Evolutionary conservation across 2,329 filamentous ascomycete genomes (phyloP).

Genomic region (Calonectria pseudoturangicola): DNA sequence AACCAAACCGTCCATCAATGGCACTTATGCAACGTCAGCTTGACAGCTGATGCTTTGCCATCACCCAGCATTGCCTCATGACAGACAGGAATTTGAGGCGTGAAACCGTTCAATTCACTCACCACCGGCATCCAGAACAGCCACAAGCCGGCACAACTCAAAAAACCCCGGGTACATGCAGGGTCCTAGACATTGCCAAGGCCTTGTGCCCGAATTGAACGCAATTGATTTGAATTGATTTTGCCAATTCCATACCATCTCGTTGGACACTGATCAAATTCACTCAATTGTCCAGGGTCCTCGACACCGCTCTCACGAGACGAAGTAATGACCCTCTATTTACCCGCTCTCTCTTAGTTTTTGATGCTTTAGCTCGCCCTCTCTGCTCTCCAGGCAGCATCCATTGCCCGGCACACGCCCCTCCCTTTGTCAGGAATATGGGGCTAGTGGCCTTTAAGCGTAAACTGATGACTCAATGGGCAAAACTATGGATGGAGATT

Average conservation of each 20-base stretch:
- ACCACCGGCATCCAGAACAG: slow-evolving; percentile 19
- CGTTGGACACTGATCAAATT: slow-evolving; percentile 18
- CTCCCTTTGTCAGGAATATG: slow-evolving; percentile 22
- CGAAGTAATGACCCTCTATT: slow-evolving; percentile 38
- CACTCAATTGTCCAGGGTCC: slow-evolving; percentile 17
- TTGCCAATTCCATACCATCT: neutral
- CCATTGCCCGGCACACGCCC: slow-evolving; percentile 14
- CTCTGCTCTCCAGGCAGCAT: slow-evolving; percentile 32
- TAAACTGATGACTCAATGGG: slow-evolving; percentile 29
- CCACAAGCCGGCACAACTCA: slow-evolving; percentile 29
- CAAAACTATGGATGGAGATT: slow-evolving; percentile 20
- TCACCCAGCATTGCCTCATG: slow-evolving; percentile 31
- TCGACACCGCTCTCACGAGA: slow-evolving; percentile 29
- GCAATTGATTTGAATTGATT: slow-evolving; percentile 44
- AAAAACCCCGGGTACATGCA: slow-evolving; percentile 43
- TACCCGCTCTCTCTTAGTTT: slow-evolving; percentile 47
- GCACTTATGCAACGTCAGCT: slow-evolving; percentile 28
- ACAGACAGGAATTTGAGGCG: slow-evolving; percentile 36
- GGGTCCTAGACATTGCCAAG: slow-evolving; percentile 41
- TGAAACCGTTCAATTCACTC: slow-evolving; percentile 31
- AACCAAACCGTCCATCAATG: neutral
- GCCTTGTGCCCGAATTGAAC: slow-evolving; percentile 46
- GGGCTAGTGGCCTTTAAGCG: slow-evolving; percentile 29
- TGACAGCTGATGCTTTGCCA: slow-evolving; percentile 17
- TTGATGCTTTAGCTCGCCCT: slow-evolving; percentile 33